phyloP scores from a whole-genome alignment of 176 grass and related monocot species.

The Lolium multiflorum region DNA sequence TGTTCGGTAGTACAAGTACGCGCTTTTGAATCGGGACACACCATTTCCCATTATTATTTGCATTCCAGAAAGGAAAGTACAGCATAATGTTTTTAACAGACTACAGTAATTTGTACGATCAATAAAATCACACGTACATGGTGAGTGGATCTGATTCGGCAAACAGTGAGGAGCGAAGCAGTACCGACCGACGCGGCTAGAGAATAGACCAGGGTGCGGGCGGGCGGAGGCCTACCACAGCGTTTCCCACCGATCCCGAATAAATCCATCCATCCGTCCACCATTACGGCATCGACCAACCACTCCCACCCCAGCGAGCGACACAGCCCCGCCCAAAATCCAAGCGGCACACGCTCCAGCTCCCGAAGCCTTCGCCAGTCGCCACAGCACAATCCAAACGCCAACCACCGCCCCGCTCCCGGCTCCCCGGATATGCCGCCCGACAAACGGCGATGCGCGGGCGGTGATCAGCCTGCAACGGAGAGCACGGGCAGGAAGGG shows the following conservation, averaged over 20 bases:
- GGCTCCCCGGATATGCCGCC: background rate
- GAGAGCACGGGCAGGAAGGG: background rate
- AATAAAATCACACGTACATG: background rate
- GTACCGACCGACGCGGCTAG: background rate
- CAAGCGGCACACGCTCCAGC: conserved; percentile 24
- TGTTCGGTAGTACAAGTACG: too few relatives aligned
- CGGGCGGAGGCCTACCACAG: background rate
- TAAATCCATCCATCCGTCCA: conserved; percentile 31
- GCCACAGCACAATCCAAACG: background rate
- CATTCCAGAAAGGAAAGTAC: too few relatives aligned
- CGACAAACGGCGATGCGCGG: conserved; percentile 32
- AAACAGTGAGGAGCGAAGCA: background rate
- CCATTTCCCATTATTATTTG: too few relatives aligned
- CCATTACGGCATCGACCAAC: conserved; percentile 9
- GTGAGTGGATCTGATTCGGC: background rate
- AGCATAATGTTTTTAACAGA: too few relatives aligned
- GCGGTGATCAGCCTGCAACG: background rate
- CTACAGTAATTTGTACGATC: background rate
- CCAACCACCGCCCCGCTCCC: background rate
- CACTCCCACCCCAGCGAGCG: background rate
- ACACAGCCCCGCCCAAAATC: background rate
- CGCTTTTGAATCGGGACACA: too few relatives aligned
- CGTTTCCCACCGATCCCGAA: background rate
- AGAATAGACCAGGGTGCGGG: conserved; percentile 11
- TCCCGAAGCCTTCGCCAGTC: background rate